Evolutionary conservation across 179 eudicot genomes (phyloP).

Genomic region (Silene vulgaris): DNA sequence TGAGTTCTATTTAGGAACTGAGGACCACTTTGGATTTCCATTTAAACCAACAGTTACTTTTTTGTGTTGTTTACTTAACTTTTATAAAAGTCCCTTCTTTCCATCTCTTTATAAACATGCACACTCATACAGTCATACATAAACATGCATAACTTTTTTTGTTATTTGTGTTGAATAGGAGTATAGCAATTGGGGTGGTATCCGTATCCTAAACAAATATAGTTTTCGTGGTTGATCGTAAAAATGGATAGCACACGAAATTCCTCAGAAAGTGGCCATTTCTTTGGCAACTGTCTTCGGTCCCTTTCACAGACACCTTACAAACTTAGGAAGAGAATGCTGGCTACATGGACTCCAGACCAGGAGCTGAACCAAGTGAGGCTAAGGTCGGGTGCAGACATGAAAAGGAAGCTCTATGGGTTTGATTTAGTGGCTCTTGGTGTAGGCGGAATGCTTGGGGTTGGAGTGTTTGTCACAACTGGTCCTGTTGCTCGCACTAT

Average conservation of each 20-base stretch:
- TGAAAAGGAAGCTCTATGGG: constrained; percentile 67
- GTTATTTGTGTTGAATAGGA: not conserved
- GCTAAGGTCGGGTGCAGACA: constrained; percentile 81
- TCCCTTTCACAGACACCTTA: constrained; percentile 64
- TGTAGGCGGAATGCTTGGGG: constrained; percentile 82
- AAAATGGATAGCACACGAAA: constrained; percentile 24
- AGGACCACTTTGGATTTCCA: constrained; percentile 30
- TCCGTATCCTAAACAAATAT: constrained; percentile 6
- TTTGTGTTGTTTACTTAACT: constrained; percentile 16
- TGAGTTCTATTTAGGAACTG: constrained; percentile 20
- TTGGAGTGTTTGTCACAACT: constrained; percentile 73
- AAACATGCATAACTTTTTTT: constrained; percentile 1
- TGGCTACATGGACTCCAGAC: constrained; percentile 72
- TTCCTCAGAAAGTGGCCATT: constrained; percentile 18
- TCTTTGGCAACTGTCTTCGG: constrained; percentile 30
- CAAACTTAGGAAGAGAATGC: constrained; percentile 51
- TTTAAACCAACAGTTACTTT: constrained; percentile 19
- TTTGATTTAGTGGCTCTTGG: constrained; percentile 69
- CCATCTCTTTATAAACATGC: constrained; percentile 3
- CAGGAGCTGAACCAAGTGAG: constrained; percentile 69
- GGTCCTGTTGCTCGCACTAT: constrained; percentile 49
- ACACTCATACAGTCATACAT: not conserved
- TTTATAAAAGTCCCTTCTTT: constrained; percentile 21
- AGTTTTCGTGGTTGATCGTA: constrained; percentile 8
- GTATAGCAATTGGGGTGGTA: no score